Conservation (phyloP, 257 asterid genomes). For the Penstemon newberryi region DNA sequence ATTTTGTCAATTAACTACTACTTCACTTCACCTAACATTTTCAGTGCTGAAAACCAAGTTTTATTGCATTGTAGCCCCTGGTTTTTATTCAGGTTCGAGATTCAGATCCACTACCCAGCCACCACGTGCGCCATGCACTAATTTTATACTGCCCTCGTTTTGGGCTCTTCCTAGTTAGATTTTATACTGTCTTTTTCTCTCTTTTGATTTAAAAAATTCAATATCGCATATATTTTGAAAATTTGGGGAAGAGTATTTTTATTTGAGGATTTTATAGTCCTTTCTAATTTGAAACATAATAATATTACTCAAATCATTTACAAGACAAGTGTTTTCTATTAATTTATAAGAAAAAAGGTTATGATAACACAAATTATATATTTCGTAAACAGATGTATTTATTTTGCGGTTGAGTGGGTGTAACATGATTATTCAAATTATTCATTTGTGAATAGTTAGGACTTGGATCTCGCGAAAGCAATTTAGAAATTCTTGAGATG, state of each 20-base stretch:
- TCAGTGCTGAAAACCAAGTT: neutral
- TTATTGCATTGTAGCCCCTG: slow-evolving; percentile 29
- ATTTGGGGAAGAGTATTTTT: neutral
- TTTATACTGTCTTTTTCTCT: neutral
- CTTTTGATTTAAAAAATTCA: neutral
- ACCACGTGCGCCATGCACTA: slow-evolving; percentile 34
- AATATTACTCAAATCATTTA: no score
- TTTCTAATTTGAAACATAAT: no score
- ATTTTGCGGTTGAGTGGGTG: no score
- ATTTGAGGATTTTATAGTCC: no score
- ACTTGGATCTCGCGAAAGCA: no score
- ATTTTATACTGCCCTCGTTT: neutral
- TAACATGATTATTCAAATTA: no score
- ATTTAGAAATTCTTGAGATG: no score
- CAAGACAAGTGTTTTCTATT: no score
- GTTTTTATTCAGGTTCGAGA: slow-evolving; percentile 18
- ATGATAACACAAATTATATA: no score
- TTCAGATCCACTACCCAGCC: slow-evolving; percentile 11
- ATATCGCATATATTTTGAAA: neutral
- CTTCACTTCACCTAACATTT: neutral
- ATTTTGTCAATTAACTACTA: slow-evolving; percentile 13
- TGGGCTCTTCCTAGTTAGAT: neutral
- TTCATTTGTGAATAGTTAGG: no score
- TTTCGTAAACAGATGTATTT: no score
- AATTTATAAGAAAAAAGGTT: no score